Percentiles rank a stretch among this genome's conserved stretches.
These are phyloP conservation scores for Kodamaea fukazawae DNA, from an alignment of 805 yeast genomes.

Conservation along the genomic window DNA sequence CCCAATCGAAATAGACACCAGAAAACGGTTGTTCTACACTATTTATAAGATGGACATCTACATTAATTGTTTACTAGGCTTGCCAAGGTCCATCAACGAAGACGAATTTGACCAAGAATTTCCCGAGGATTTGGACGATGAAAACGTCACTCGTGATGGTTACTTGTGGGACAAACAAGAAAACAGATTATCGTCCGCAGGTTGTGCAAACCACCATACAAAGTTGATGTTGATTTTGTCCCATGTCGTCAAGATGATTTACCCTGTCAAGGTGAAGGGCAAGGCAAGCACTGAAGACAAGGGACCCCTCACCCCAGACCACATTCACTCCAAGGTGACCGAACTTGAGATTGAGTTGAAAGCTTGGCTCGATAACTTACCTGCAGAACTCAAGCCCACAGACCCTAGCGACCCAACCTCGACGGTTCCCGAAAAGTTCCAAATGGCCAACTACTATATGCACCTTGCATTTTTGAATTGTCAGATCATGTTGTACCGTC, in stretches of 20 bases:
- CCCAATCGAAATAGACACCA: conserved; percentile 77
- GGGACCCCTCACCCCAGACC: conserved; percentile 27
- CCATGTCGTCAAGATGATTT: conserved; percentile 67
- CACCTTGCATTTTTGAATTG: conserved; percentile 73
- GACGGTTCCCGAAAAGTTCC: conserved; percentile 51
- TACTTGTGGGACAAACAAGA: conserved; percentile 48
- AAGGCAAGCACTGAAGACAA: conserved; percentile 1
- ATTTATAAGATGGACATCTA: conserved; percentile 88
- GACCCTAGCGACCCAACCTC: conserved; percentile 44
- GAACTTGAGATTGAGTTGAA: conserved; percentile 67
- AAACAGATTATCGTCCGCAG: conserved; percentile 62
- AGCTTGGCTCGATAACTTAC: conserved; percentile 69
- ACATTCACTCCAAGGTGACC: conserved; percentile 48
- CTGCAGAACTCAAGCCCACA: conserved; percentile 69
- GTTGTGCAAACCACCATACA: conserved; percentile 84
- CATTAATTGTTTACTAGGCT: conserved; percentile 80
- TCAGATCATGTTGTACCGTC: conserved; percentile 78
- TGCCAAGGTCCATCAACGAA: conserved; percentile 73
- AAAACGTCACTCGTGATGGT: conserved; percentile 69
- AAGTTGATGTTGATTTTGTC: conserved; percentile 66
- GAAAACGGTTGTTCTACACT: conserved; percentile 86
- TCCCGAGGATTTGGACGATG: conserved; percentile 84
- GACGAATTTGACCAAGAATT: conserved; percentile 85
- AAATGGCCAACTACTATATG: conserved; percentile 71
- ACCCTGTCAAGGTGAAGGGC: conserved; percentile 59